Evolutionary conservation across 306 rosid species (phyloP).

Genomic region (Mimosa bimucronata): DNA sequence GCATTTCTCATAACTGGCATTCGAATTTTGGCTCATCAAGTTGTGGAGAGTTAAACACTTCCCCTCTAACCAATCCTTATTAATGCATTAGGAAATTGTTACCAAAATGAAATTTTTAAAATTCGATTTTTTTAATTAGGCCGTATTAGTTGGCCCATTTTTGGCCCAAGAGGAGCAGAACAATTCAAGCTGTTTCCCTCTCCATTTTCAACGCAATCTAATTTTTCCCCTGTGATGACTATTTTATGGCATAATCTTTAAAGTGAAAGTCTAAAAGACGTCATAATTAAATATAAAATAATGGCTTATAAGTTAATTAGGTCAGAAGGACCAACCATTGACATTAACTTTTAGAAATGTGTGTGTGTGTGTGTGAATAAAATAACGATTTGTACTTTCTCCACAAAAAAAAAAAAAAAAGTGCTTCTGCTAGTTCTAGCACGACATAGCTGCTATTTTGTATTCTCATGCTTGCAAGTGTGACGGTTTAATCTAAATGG

Average conservation of each 20-base stretch:
- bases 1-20: too few relatives aligned
- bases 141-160: background rate
- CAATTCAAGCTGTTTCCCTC: background rate
- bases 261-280: background rate
- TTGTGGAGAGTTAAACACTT: too few relatives aligned
- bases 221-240: background rate
- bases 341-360: background rate
- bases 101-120: too few relatives aligned
- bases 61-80: too few relatives aligned
- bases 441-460: background rate
- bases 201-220: background rate
- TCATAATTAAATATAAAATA: background rate
- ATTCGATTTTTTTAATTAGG: too few relatives aligned
- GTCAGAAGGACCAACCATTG: background rate
- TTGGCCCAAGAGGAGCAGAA: background rate
- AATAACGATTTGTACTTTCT: background rate
- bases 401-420: background rate
- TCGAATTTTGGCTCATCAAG: too few relatives aligned
- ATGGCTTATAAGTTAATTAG: background rate
- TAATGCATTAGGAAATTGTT: too few relatives aligned
- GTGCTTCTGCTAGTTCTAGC: background rate
- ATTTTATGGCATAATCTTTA: background rate
- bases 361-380: background rate
- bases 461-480: background rate
- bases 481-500: background rate